A percentile compares a stretch with the other conserved stretches of the same genome.
Evolutionary conservation across 2,329 filamentous ascomycete genomes (phyloP).

Genomic region (Tolypocladium guangdongense): DNA sequence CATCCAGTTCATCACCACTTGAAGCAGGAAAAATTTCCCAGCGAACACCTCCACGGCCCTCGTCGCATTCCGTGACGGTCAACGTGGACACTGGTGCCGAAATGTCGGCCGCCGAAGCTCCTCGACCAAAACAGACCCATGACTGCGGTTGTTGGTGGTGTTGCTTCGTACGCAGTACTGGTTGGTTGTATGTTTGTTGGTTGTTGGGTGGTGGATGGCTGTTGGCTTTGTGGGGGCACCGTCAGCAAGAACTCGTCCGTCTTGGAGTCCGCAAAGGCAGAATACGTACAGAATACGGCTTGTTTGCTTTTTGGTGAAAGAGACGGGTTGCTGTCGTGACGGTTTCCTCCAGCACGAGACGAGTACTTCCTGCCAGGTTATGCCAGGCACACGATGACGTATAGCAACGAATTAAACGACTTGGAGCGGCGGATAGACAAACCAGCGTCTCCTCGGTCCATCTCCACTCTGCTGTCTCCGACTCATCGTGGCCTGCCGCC

Average conservation of each 20-base stretch:
- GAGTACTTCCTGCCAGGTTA: not conserved
- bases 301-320: not conserved
- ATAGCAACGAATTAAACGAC: not conserved
- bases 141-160: constrained; percentile 3
- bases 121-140: constrained; percentile 40
- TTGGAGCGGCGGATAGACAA: too few relatives aligned
- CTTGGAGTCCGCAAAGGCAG: not conserved
- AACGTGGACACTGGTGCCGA: constrained; percentile 37
- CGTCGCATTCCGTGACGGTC: constrained; percentile 34
- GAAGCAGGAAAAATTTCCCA: constrained; percentile 42
- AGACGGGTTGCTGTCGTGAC: not conserved
- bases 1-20: constrained; percentile 8
- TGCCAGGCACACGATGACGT: not conserved
- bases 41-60: constrained; percentile 39
- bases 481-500: too few relatives aligned
- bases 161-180: too few relatives aligned
- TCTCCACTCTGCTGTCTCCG: too few relatives aligned
- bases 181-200: too few relatives aligned
- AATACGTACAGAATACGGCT: not conserved
- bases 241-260: not conserved
- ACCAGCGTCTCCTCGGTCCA: too few relatives aligned
- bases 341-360: not conserved
- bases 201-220: too few relatives aligned
- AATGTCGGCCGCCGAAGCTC: constrained; percentile 34
- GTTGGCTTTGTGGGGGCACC: not conserved